These are phyloP conservation scores for Alternaria triticina DNA, from an alignment of 2,329 filamentous ascomycete genomes.

Conservation along the genomic window DNA sequence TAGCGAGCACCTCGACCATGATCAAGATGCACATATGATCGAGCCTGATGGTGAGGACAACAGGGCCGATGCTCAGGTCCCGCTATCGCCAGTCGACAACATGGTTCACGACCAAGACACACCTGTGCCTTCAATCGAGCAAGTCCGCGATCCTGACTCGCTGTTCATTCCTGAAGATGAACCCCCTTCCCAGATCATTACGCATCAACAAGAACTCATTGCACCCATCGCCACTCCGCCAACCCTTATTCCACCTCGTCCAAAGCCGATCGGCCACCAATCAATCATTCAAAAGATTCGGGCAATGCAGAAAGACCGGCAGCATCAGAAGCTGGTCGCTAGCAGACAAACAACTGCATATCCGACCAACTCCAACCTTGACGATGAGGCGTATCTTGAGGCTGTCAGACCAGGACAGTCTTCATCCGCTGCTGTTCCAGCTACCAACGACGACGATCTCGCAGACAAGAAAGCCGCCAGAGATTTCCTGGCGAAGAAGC, in stretches of 20 bases:
- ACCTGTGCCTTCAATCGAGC: not conserved
- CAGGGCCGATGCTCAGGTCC: not conserved
- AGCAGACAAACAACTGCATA: not conserved
- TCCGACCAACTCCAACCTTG: not conserved
- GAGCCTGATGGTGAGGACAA: not conserved
- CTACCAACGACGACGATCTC: slow-evolving; percentile 9
- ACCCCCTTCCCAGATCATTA: not conserved
- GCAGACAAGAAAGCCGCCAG: slow-evolving; percentile 15
- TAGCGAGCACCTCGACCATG: not conserved
- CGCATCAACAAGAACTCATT: not conserved
- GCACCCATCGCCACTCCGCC: slow-evolving; percentile 1
- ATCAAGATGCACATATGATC: not conserved
- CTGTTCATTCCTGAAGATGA: slow-evolving; percentile 22
- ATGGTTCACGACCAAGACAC: not conserved
- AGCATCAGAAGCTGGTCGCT: slow-evolving; percentile 7
- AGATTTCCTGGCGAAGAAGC: slow-evolving; percentile 28
- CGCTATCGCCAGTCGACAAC: not conserved
- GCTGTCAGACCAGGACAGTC: slow-evolving; percentile 9
- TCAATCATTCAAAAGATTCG: slow-evolving; percentile 16
- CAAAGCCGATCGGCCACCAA: not conserved
- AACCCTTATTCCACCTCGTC: not conserved
- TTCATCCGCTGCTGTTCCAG: not conserved
- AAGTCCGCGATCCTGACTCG: slow-evolving; percentile 7
- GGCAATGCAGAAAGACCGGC: slow-evolving; percentile 11
- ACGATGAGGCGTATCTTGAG: slow-evolving; percentile 22